phyloP scores from a whole-genome alignment of 345 rosid species.

The Arabis hirsuta region DNA sequence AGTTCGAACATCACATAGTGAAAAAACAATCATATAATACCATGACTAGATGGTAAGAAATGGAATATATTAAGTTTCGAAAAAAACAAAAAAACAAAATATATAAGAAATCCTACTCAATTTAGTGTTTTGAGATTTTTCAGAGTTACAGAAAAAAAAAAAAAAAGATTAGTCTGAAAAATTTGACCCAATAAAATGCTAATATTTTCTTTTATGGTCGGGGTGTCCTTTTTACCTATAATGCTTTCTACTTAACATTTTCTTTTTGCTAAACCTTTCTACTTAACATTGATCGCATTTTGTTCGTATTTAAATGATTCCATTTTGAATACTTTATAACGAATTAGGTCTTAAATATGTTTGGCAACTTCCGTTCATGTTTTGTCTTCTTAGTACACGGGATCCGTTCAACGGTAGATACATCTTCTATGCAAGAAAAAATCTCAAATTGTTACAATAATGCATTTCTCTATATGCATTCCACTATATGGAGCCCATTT shows the following conservation, averaged over 20 bases:
- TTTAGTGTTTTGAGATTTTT: slow-evolving; percentile 1
- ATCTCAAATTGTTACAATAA: no score
- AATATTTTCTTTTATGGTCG: neutral
- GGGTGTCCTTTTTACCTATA: slow-evolving; percentile 30
- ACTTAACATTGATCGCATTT: slow-evolving; percentile 18
- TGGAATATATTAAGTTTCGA: no score
- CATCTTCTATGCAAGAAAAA: neutral
- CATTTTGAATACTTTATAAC: neutral
- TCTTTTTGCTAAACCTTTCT: no score
- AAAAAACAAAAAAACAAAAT: no score
- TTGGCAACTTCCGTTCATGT: slow-evolving; percentile 10
- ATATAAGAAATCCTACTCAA: neutral
- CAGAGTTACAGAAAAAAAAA: neutral
- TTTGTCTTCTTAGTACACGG: slow-evolving; percentile 19
- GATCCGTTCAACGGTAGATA: neutral
- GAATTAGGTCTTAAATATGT: slow-evolving; percentile 21
- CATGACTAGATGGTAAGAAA: no score
- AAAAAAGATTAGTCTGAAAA: neutral
- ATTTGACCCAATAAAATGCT: slow-evolving; percentile 1
- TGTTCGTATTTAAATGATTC: slow-evolving; percentile 16
- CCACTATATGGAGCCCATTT: no score
- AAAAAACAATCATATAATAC: no score
- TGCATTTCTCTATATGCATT: no score
- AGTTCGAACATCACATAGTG: no score
- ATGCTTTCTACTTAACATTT: slow-evolving; percentile 32